Conservation (phyloP, 495 filamentous ascomycete species). For the Penicillium odoratum region DNA sequence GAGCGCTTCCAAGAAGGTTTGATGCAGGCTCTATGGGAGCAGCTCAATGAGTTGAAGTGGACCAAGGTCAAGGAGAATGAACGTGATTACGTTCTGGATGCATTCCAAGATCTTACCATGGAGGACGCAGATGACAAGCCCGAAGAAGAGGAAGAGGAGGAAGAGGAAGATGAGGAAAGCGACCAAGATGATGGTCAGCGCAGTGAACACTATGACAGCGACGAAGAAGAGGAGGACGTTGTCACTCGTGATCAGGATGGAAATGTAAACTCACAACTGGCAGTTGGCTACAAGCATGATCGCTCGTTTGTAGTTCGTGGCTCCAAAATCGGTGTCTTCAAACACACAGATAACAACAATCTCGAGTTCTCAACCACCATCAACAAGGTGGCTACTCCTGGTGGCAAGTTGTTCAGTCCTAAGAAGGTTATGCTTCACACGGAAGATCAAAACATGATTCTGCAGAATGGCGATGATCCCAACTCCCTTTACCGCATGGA, state of each 20-base stretch:
- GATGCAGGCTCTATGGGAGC: conserved; percentile 96
- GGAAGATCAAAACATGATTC: conserved; percentile 88
- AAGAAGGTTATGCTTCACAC: conserved; percentile 98
- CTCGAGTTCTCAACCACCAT: conserved; percentile 98
- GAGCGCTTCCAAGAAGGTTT: conserved; percentile 91
- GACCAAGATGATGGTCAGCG: conserved; percentile 61
- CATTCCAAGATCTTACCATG: conserved; percentile 93
- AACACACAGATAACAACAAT: conserved; percentile 88
- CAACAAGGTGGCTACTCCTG: conserved; percentile 88
- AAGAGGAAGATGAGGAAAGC: conserved; percentile 65
- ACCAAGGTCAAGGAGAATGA: conserved; percentile 87
- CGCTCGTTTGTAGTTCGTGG: conserved; percentile 95
- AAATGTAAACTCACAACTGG: conserved; percentile 89
- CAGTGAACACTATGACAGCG: conserved; percentile 84
- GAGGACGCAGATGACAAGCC: conserved; percentile 67
- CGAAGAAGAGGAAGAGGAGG: conserved; percentile 65
- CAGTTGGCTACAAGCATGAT: conserved; percentile 98
- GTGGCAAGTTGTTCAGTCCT: conserved; percentile 84
- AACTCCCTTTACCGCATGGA: conserved; percentile 98
- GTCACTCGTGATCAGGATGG: conserved; percentile 70
- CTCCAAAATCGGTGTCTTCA: conserved; percentile 98
- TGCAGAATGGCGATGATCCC: conserved; percentile 81
- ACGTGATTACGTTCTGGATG: conserved; percentile 89
- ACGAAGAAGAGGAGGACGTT: conserved; percentile 88
- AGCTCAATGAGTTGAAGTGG: conserved; percentile 95